A percentile compares a stretch with the other conserved stretches of the same genome.
Conservation (phyloP, 306 rosid genomes). For the Trichosanthes cucumerina region DNA sequence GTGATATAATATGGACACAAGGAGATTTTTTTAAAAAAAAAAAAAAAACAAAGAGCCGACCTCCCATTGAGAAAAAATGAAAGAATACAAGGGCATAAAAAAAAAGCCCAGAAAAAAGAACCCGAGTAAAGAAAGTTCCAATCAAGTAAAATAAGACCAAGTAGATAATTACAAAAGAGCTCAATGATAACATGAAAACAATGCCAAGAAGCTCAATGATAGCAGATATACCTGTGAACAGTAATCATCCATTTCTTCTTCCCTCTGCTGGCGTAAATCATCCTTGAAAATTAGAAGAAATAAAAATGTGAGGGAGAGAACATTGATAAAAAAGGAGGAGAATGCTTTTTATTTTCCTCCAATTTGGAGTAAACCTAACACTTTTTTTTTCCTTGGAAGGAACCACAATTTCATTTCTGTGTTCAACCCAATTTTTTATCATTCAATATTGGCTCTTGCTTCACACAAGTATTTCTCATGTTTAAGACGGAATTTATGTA, state of each 20-base stretch:
- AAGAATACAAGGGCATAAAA: too few relatives aligned
- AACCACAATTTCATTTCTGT: not conserved
- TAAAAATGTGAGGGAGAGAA: constrained; percentile 7
- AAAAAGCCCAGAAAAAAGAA: too few relatives aligned
- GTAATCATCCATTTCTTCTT: constrained; percentile 94
- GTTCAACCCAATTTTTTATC: not conserved
- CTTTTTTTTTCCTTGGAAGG: not conserved
- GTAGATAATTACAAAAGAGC: too few relatives aligned
- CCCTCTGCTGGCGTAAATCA: constrained; percentile 83
- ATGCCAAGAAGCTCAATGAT: constrained; percentile 11
- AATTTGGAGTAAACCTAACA: not conserved
- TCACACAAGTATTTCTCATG: not conserved
- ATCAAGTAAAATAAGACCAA: too few relatives aligned
- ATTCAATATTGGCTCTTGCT: not conserved
- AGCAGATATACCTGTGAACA: constrained; percentile 64
- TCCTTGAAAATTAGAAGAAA: constrained; percentile 34
- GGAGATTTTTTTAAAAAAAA: too few relatives aligned
- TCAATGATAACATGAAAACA: not conserved
- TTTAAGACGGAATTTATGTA: not conserved
- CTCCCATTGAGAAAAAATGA: too few relatives aligned
- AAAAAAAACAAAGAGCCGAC: too few relatives aligned
- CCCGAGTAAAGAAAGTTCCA: too few relatives aligned
- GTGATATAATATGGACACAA: too few relatives aligned
- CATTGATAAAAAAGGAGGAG: not conserved
- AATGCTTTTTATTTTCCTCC: not conserved